A percentile compares a stretch with the other conserved stretches of the same genome.
These are phyloP conservation scores for Boehmeria nivea DNA, from an alignment of 306 rosid genomes.

Conservation along the genomic window DNA sequence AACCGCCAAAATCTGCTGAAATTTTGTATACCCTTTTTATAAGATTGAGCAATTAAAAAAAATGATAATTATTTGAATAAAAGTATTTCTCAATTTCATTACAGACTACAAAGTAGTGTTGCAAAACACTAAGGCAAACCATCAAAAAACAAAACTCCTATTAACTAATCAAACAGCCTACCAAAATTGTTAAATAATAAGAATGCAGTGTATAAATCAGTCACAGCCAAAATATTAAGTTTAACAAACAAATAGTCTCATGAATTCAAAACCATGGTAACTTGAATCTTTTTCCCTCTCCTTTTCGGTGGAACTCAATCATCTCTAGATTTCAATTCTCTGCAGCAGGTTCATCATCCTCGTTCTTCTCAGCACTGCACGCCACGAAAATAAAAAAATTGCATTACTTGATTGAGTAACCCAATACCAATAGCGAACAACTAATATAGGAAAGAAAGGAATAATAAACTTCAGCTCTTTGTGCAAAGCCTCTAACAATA, in stretches of 20 bases:
- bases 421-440: no score
- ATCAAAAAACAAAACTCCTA: slow-evolving; percentile 10
- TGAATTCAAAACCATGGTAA: slow-evolving; percentile 15
- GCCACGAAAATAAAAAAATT: not conserved
- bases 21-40: no score
- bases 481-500: no score
- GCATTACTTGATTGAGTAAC: no score
- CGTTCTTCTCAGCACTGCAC: slow-evolving; percentile 71
- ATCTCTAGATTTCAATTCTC: slow-evolving; percentile 37
- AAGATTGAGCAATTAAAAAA: slow-evolving; percentile 3
- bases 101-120: slow-evolving; percentile 1
- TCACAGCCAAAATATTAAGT: slow-evolving; percentile 33
- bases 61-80: slow-evolving; percentile 2
- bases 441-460: no score
- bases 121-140: slow-evolving; percentile 1
- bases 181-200: slow-evolving; percentile 15
- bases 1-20: no score
- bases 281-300: slow-evolving; percentile 15
- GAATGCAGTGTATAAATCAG: slow-evolving; percentile 5
- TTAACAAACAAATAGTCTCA: slow-evolving; percentile 11
- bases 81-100: slow-evolving; percentile 18
- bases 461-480: no score
- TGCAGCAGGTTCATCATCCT: slow-evolving; percentile 35
- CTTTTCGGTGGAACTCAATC: not conserved
- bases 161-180: slow-evolving; percentile 18